Base-by-base conservation (phyloP, 1,139 yeast species). In the Taphrina communis region DNA sequence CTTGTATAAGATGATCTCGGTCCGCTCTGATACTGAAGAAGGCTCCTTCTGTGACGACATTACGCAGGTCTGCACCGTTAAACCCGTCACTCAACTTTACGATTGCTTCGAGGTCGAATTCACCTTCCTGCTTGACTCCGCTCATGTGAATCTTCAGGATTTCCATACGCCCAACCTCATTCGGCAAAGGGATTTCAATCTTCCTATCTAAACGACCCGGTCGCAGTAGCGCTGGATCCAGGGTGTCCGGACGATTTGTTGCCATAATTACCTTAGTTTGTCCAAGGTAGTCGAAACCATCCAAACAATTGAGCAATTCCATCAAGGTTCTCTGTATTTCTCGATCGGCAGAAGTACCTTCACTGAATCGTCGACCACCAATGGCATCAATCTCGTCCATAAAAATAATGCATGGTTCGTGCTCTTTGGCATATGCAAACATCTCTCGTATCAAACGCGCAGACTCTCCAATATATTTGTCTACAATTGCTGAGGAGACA, bases 311-410 rank as follows among this genome's bases (percentile, higher is more conserved):
- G 75, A 95, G 85, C 77, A 95, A 83, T 81, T 95, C 99, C 99
- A 95, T 94, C 78, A 95, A 83, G 1, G 99, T 95, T 82, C 99
- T 90, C 81, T 95, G 99, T 77, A 95, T 94, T 80, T 95, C 99
- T 79, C 99, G 88, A 81, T 95, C 99, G 1, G 99, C 99, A 11
- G 97, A 90, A 1, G 99, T 94, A 80, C 99, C 99, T 79, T 95
- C 99, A 75, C 95, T 88, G 80, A 95, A 95, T 80, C 99, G 87
- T 75, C 99, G 86, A 68, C 99, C 99, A 77, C 99, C 99, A 79
- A 95, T 95, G 68, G 99, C 99, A 82, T 95, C 99, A 72, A 95
- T 88, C 83, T 95, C 99, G 82, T 95, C 99, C 97, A 95, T 93
- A 78, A 95, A 95, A 74, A 95, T 95, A 77, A 95, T 94, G 81